Evolutionary conservation across 306 rosid species (phyloP), one percentile per base, ranked within the genome.

Genomic region (Fagus sylvatica): DNA sequence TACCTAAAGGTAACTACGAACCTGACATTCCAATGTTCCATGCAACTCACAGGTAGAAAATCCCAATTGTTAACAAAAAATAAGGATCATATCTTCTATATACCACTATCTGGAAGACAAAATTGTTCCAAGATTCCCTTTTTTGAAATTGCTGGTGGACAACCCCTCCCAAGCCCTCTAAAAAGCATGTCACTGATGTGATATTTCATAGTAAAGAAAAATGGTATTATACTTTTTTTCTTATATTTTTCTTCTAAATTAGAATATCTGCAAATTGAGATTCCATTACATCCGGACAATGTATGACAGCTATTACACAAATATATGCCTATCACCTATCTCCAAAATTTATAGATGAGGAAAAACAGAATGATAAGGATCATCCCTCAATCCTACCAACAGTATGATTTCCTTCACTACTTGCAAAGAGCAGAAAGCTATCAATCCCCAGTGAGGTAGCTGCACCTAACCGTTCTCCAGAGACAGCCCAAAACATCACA

Each of bases 361-460:
- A 32, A 1, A 40, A 8, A 39, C 28, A 36, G n/a, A 5, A 39
- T 15, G 69, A 69, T 67, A 67, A 80, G 42, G 76, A 61, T 22
- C 41, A 19, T 49, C 82, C 43, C 76, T 56, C 30, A 48, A 60
- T 55, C 57, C 40, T 72, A 68, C 75, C 53, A 19, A 81, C 81
- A 34, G 74, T 74, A 69, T 71, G 84, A 77, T 78, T 77, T 78
- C 83, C 69, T 53, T 34, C 72, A 28, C 53, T 76, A 76, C 77
- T 57, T 39, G 71, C 77, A 57, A 77, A 78, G 61, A 12, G 22
- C 0, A 13, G 61, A 64, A 61, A 41, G 70, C 66, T 54, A 81
- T 48, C 37, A 72, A 49, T 77, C 75, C 71, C 75, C 56, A 34
- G 42, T 7, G 55, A 85, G 17, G 74, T 74, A 74, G 54, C 74